Evolutionary conservation across 2,329 filamentous ascomycete species (phyloP), one percentile per base, ranked within the genome.

Genomic region (Dryadomyces quercus-mongolicae): DNA sequence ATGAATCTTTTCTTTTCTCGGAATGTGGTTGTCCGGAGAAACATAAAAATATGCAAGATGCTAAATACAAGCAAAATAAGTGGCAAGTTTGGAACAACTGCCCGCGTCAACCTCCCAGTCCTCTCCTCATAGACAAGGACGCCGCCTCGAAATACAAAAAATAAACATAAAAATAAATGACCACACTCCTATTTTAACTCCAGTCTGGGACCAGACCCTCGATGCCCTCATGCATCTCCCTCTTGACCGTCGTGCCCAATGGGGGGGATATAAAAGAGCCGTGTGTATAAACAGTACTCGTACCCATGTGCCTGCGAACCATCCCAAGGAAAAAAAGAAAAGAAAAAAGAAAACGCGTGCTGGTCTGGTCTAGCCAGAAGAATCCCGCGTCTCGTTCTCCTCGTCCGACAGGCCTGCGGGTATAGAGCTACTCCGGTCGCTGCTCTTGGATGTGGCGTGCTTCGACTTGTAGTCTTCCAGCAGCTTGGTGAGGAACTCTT

Each of bases 401-500:
- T 62, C 60, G 20, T 60, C 57, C 9, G 57, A 58, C 2, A 58
- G 46, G 5, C 56, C 53, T 13, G 51, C 51, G 25, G 65, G 64
- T 56, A 64, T 67, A 22, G 54, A 60, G 56, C 53, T 64, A 56
- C 71, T 68, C 48, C 68, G 22, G 9, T 22, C 25, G 18, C 22
- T 25, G 13, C 25, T 21, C 16, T 38, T 45, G 15, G 25, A 46
- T 40, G 25, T 58, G 20, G 54, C 25, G 31, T 59, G 56, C 60
- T 59, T 62, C 54, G 62, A 59, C 53, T 64, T 65, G 53, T 75
- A 74, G 59, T 78, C 77, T 60, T 77, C 76, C 61, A 76, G 71
- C 52, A 80, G 66, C 56, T 73, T 70, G 38, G 73, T 66, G 48
- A 80, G 69, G 55, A 78, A 71, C 43, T 68, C 67, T 47, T 80